Conservation (phyloP, 306 rosid genomes). For the Cucurbita argyrosperma region DNA sequence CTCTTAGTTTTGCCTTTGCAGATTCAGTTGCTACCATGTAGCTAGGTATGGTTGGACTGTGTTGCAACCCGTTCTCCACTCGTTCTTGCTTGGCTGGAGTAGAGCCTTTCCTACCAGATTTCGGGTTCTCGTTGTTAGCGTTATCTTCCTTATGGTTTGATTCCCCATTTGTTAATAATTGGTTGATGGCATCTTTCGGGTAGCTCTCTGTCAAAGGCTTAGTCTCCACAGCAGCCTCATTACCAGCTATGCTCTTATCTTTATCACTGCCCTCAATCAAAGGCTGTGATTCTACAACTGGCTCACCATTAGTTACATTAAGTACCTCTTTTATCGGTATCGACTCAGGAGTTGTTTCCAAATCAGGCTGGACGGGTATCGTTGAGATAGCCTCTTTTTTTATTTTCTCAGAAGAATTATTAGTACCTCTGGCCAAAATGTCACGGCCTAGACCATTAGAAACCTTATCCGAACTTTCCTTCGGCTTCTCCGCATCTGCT, state of each 20-base stretch:
- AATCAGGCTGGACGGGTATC: slow-evolving; percentile 23
- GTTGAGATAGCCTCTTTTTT: slow-evolving; percentile 29
- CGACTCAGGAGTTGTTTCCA: slow-evolving; percentile 38
- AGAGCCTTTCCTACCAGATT: slow-evolving; percentile 45
- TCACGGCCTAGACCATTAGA: slow-evolving; percentile 19
- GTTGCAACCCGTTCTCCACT: slow-evolving; percentile 67
- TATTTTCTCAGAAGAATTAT: slow-evolving; percentile 29
- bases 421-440: slow-evolving; percentile 23
- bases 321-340: slow-evolving; percentile 26
- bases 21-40: slow-evolving; percentile 98
- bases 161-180: slow-evolving; percentile 35
- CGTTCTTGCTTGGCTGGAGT: slow-evolving; percentile 68
- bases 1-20: slow-evolving; percentile 92
- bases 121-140: slow-evolving; percentile 46
- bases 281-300: slow-evolving; percentile 36
- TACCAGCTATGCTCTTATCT: slow-evolving; percentile 28
- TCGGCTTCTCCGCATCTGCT: slow-evolving; percentile 38
- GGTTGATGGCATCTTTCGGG: slow-evolving; percentile 30
- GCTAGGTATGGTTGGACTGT: slow-evolving; percentile 71
- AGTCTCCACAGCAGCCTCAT: slow-evolving; percentile 29
- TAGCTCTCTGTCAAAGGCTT: slow-evolving; percentile 29
- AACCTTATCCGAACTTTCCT: slow-evolving; percentile 40
- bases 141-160: slow-evolving; percentile 51
- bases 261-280: slow-evolving; percentile 32
- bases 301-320: slow-evolving; percentile 26